A percentile compares a stretch with the other conserved stretches of the same genome.
Evolutionary conservation across 208 protist genomes (phyloP).

Genomic region (Crithidia mellificae): DNA sequence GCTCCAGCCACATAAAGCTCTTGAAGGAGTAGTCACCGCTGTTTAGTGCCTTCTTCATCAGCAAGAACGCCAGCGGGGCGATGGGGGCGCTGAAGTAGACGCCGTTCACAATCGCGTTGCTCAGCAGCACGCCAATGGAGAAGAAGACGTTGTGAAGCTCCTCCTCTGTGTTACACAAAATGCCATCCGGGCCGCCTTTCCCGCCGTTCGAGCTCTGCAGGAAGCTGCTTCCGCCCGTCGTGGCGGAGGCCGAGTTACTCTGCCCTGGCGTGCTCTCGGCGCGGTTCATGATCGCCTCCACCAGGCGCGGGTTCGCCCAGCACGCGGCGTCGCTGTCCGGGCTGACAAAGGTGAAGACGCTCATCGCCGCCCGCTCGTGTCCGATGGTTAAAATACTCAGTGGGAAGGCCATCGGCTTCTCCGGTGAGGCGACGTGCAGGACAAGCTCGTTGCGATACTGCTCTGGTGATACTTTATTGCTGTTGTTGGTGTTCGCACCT

Average conservation of each 20-base stretch:
- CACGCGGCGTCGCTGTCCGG: slow-evolving; percentile 28
- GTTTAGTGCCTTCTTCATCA: slow-evolving; percentile 46
- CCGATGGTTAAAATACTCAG: slow-evolving; percentile 41
- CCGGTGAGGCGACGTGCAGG: slow-evolving; percentile 31
- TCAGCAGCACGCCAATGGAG: slow-evolving; percentile 53
- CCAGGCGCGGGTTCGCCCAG: slow-evolving; percentile 51
- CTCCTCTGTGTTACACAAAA: slow-evolving; percentile 39
- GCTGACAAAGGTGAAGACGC: slow-evolving; percentile 42
- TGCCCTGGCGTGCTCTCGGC: background rate
- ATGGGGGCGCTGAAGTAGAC: slow-evolving; percentile 49
- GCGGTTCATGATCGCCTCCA: slow-evolving; percentile 26
- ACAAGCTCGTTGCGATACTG: slow-evolving; percentile 28
- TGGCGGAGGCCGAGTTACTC: background rate
- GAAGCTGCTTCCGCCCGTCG: background rate
- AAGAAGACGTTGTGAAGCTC: slow-evolving; percentile 45
- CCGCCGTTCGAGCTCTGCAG: background rate
- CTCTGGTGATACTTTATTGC: slow-evolving; percentile 1
- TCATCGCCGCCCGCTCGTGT: slow-evolving; percentile 51
- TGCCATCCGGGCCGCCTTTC: slow-evolving; percentile 4
- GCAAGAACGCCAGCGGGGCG: slow-evolving; percentile 50
- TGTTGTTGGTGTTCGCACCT: background rate
- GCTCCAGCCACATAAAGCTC: slow-evolving; percentile 49
- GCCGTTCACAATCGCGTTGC: slow-evolving; percentile 57
- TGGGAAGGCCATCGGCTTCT: slow-evolving; percentile 27
- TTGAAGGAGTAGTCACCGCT: slow-evolving; percentile 43